A percentile compares a stretch with the other conserved stretches of the same genome.
Evolutionary conservation across 148 eudicot genomes (phyloP).

Genomic region (Tetragonia tetragonoides): DNA sequence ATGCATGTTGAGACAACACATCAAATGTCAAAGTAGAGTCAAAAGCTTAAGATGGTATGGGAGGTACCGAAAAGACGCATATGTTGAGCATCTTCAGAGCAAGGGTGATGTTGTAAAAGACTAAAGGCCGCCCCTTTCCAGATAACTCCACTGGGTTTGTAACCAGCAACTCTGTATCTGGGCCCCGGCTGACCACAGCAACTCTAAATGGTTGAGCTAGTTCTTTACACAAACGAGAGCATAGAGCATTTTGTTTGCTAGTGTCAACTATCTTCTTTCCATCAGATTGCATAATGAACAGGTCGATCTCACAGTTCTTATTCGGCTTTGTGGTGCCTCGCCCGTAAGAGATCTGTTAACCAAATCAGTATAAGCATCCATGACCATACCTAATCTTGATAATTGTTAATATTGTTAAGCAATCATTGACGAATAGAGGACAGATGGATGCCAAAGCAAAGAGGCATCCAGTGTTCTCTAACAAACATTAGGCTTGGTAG

Average conservation of each 20-base stretch:
- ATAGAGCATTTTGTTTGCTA: slow-evolving; percentile 44
- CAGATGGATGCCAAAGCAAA: neutral
- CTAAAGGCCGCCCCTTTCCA: slow-evolving; percentile 62
- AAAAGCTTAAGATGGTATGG: neutral
- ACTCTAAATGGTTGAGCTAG: slow-evolving; percentile 48
- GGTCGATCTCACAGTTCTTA: slow-evolving; percentile 46
- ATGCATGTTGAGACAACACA: neutral
- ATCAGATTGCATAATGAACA: slow-evolving; percentile 56
- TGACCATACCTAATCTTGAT: neutral
- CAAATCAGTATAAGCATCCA: slow-evolving; percentile 6
- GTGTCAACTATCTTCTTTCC: slow-evolving; percentile 58
- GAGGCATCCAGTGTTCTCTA: neutral
- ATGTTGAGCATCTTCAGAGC: slow-evolving; percentile 56
- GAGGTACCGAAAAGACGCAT: slow-evolving; percentile 52
- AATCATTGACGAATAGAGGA: neutral
- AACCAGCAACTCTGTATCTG: slow-evolving; percentile 62
- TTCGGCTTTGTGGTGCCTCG: slow-evolving; percentile 42
- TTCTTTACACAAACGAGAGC: slow-evolving; percentile 48
- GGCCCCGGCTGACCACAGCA: slow-evolving; percentile 59
- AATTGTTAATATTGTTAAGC: neutral
- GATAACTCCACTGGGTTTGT: slow-evolving; percentile 65
- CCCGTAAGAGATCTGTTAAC: slow-evolving; percentile 51
- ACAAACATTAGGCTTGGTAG: neutral
- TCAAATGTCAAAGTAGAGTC: slow-evolving; percentile 1
- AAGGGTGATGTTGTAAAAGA: slow-evolving; percentile 56